Base-by-base conservation (phyloP, 345 rosid species). In the Durio zibethinus region DNA sequence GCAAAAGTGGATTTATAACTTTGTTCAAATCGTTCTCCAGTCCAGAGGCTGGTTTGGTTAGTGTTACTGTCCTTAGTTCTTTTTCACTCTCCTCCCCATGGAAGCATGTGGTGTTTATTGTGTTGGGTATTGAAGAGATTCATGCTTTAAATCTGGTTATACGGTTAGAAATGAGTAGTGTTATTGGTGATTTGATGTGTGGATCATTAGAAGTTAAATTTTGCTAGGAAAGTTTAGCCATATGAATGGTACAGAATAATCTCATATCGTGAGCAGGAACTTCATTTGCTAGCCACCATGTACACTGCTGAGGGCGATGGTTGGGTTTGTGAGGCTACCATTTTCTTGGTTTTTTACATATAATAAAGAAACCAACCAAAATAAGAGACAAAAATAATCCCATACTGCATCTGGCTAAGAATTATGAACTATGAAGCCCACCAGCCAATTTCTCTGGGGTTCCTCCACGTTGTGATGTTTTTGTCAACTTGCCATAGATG, bases 241-340 rank as follows among this genome's bases (percentile, higher is more conserved):
- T 50, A 71, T 50, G 74, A 31, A 29, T 71, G 74, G 74, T 48
- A 36, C 61, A 68, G n/a, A 47, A 18, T 40, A 48, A 25, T 25
- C 71, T 31, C 29, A 53, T 64, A 40, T 20, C 12, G 71, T 31
- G 20, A 75, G 74, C 64, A 10, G 74, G 27, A 70, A 70, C 31
- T 53, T 29, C 40, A 15, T 29, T 16, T 29, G 59, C 27, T 43
- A 7, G 20, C 43, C 54, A 9, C 42, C 60, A 71, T 33, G 10
- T 10, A 64, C 57, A 8, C 15, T 9, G 42, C 31, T 12, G 54
- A 43, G 36, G 36, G 0, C 16, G 33, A 68, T 45, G 73, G 73
- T 27, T 25, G 56, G 54, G 27, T 16, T 29, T 67, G 45, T 77
- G 66, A 68, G 80, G 80, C 67, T 16, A 67, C 43, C 67, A 11